Evolutionary conservation across 805 yeast genomes (phyloP).

Genomic region (Torulaspora franciscae): DNA sequence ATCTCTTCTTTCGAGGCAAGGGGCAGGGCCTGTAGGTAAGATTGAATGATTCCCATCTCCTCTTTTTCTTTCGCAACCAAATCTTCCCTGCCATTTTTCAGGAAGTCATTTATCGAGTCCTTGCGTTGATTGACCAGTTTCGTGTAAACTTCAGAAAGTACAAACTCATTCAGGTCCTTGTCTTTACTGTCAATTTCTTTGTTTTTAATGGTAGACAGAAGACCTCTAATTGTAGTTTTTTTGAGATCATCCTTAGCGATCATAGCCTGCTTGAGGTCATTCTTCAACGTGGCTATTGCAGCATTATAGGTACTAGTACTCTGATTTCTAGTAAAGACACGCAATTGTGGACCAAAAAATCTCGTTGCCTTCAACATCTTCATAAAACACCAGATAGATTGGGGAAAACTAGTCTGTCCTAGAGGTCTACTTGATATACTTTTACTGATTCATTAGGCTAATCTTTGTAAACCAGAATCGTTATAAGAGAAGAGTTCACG

Average conservation of each 20-base stretch:
- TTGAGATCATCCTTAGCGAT: slow-evolving; percentile 39
- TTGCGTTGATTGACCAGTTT: slow-evolving; percentile 47
- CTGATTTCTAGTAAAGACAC: slow-evolving; percentile 27
- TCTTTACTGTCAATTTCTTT: slow-evolving; percentile 39
- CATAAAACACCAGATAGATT: not conserved
- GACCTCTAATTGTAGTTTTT: slow-evolving; percentile 43
- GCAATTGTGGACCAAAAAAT: slow-evolving; percentile 1
- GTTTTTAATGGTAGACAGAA: slow-evolving; percentile 43
- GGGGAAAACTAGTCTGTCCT: too few species aligned
- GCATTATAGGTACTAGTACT: slow-evolving; percentile 37
- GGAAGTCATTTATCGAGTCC: slow-evolving; percentile 47
- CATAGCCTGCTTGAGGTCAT: slow-evolving; percentile 47
- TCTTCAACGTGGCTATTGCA: slow-evolving; percentile 37
- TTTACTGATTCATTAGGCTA: not conserved
- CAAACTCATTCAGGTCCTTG: slow-evolving; percentile 35
- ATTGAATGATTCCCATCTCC: slow-evolving; percentile 43
- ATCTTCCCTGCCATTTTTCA: slow-evolving; percentile 45
- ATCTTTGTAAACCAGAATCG: not conserved
- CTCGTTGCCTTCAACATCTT: slow-evolving; percentile 1
- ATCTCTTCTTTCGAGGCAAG: slow-evolving; percentile 47
- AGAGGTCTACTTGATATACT: not conserved
- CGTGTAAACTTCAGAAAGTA: slow-evolving; percentile 36
- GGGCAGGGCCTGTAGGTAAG: slow-evolving; percentile 41
- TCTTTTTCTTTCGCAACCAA: slow-evolving; percentile 48
- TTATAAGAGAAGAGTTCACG: not conserved